Conservation (phyloP, 2,329 filamentous ascomycete species). For the Talaromyces sp. region DNA sequence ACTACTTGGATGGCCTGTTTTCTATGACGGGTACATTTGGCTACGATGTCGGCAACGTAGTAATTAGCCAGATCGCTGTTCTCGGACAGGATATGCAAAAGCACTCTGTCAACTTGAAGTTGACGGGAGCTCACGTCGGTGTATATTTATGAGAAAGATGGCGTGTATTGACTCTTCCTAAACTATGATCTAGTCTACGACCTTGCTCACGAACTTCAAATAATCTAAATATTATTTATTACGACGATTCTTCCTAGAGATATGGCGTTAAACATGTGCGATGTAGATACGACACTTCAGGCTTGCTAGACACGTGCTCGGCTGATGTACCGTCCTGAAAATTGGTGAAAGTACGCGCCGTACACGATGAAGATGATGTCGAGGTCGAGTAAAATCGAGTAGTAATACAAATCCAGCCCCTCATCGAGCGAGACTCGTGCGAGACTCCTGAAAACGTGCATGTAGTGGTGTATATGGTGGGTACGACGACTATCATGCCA, state of each 20-base stretch:
- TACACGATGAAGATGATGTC: too few species aligned
- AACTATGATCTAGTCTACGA: background rate
- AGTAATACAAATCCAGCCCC: too few species aligned
- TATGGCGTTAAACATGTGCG: background rate
- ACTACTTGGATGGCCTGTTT: conserved; percentile 51
- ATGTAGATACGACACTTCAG: background rate
- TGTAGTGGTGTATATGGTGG: background rate
- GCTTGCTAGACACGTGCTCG: background rate
- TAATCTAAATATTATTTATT: background rate
- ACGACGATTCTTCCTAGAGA: background rate
- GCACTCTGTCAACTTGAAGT: conserved; percentile 12
- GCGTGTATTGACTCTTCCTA: background rate
- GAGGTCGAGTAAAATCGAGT: too few species aligned
- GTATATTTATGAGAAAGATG: background rate
- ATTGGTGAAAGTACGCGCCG: background rate
- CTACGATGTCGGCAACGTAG: conserved; percentile 25
- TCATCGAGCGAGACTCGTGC: too few species aligned
- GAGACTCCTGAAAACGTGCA: too few species aligned
- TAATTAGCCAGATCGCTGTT: conserved; percentile 34
- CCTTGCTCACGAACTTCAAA: background rate
- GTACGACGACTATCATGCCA: background rate
- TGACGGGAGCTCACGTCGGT: background rate
- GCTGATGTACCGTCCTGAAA: background rate
- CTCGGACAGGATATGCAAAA: conserved; percentile 26
- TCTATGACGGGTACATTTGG: conserved; percentile 30